Conservation (phyloP, 2,329 filamentous ascomycete genomes). For the Aquanectria penicillioides region DNA sequence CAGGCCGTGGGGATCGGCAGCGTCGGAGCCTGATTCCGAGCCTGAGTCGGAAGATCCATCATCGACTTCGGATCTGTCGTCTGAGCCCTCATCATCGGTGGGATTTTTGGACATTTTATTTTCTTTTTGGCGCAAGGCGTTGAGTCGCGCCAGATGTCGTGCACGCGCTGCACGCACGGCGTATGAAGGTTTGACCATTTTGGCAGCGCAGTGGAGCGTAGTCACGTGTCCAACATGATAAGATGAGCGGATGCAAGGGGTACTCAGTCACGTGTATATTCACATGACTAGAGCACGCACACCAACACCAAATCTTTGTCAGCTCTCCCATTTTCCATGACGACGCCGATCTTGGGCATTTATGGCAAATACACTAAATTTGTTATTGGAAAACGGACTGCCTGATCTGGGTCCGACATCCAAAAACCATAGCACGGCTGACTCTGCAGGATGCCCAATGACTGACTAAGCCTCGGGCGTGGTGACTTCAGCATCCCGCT, state of each 20-base stretch:
- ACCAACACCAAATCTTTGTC: neutral
- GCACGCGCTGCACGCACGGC: neutral
- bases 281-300: constrained; percentile 8
- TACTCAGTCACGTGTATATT: neutral
- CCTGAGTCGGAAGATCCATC: neutral
- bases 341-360: too few relatives aligned
- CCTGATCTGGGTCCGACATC: too few relatives aligned
- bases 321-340: too few relatives aligned
- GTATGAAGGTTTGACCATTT: neutral
- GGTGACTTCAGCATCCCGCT: constrained; percentile 15
- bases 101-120: constrained; percentile 12
- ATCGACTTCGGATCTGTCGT: neutral
- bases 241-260: neutral
- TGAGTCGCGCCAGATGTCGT: constrained; percentile 8
- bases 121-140: neutral
- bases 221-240: constrained; percentile 9
- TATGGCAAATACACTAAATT: too few relatives aligned
- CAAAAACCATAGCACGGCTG: too few relatives aligned
- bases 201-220: constrained; percentile 6
- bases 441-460: constrained; percentile 11
- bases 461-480: constrained; percentile 9
- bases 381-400: too few relatives aligned
- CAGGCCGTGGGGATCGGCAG: constrained; percentile 34
- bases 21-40: constrained; percentile 28
- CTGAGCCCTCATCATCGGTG: constrained; percentile 1